These are phyloP conservation scores for Orychophragmus violaceus DNA, from an alignment of 345 rosid species.

Conservation along the genomic window DNA sequence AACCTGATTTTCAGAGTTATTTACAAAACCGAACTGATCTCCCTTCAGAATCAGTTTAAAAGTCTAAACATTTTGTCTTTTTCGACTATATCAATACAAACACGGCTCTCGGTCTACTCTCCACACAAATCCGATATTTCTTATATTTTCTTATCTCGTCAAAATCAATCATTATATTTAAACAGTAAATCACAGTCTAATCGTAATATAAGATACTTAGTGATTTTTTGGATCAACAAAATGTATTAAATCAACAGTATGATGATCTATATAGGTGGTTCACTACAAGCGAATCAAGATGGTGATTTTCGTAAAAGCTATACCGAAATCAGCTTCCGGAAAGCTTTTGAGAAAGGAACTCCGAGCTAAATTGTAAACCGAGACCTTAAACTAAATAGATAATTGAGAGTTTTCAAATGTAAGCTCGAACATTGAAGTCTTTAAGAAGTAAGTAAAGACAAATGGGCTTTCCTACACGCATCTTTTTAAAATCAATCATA, in stretches of 20 bases:
- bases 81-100: no score
- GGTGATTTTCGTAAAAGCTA: slow-evolving; percentile 47
- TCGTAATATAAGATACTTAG: no score
- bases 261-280: slow-evolving; percentile 43
- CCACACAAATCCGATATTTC: no score
- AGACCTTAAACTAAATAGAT: slow-evolving; percentile 8
- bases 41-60: no score
- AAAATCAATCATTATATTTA: no score
- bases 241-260: not conserved
- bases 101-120: no score
- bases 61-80: no score
- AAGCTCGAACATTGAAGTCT: not conserved
- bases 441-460: not conserved
- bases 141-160: no score
- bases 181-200: no score
- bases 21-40: no score
- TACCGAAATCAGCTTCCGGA: slow-evolving; percentile 74
- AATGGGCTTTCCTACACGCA: not conserved
- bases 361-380: slow-evolving; percentile 42
- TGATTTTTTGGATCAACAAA: no score
- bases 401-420: not conserved
- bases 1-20: no score
- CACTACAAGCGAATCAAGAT: slow-evolving; percentile 55
- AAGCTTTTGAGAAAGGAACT: slow-evolving; percentile 67
- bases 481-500: not conserved